Base-by-base conservation (phyloP, 495 filamentous ascomycete genomes). In the Entonaema liquescens region DNA sequence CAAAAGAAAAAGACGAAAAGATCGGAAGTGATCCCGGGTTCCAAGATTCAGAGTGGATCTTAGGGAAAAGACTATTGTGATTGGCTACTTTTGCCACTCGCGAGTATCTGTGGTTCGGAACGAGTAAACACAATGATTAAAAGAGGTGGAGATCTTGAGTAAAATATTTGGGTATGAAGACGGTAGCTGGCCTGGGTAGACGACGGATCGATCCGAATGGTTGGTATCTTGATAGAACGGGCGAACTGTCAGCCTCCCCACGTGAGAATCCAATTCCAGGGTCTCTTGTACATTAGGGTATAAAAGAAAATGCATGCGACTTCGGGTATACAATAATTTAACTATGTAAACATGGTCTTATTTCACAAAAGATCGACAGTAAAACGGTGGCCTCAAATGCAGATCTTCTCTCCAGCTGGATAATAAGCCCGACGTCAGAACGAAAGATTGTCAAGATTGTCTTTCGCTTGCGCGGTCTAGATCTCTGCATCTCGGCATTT, bases 331-430 rank as follows among this genome's bases (percentile, higher is more conserved):
- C n/a, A 56, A 56, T 40, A 19, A 29, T 54, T 56, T 9, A 7
- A 33, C 6, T 7, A 67, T 71, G 68, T 55, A 64, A 35, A 64
- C 5, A 65, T 72, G 65, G 61, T 19, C 60, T 68, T 72, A 72
- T 72, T 68, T 26, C 52, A 35, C 23, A 59, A 25, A 53, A 6
- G 70, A 68, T 72, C 69, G 69, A 52, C 69, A 28, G 38, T 35
- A 55, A 52, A 71, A 61, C 61, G 38, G 40, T 68, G 60, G 70
- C 70, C 70, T 68, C 25, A 68, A 65, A 49, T 21, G 70, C 42
- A 40, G 70, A 72, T 72, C 70, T 57, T 72, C 64, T 52, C 70
- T 68, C 60, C 65, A 72, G 65, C 70, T 72, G 56, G 70, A 42
- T 60, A 68, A 65, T 56, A 67, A 60, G 33, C 47, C 69, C 69